Conservation (phyloP, 225 moss, liverwort and hornwort species). For the Rhytidiadelphus loreus region DNA sequence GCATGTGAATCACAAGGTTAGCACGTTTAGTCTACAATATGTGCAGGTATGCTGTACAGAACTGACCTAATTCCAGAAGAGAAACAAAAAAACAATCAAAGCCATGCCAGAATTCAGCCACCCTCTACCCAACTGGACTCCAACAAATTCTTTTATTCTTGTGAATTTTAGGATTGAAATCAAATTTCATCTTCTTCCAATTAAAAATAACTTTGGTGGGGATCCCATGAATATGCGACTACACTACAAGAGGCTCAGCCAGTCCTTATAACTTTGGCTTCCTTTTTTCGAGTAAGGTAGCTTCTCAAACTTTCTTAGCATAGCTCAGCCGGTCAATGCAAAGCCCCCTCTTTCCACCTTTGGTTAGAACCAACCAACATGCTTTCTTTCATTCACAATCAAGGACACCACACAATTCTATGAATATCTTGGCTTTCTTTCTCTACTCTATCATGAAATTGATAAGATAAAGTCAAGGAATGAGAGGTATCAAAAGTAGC, state of each 20-base stretch:
- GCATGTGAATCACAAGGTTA: neutral
- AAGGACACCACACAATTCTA: neutral
- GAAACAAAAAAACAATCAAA: neutral
- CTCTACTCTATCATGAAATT: neutral
- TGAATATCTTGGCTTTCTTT: too few species aligned
- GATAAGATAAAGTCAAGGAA: neutral
- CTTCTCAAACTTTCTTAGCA: too few species aligned
- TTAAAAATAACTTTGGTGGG: neutral
- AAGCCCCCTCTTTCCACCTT: neutral
- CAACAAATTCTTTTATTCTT: neutral
- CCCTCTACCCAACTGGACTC: neutral
- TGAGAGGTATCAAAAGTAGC: too few species aligned
- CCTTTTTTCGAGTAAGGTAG: neutral
- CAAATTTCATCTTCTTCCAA: neutral
- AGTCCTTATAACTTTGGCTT: neutral
- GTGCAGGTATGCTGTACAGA: accelerated
- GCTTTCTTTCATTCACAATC: neutral
- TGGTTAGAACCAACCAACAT: accelerated
- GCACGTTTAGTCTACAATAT: neutral
- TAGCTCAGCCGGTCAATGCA: accelerated
- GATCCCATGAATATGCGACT: neutral
- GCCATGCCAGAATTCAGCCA: neutral
- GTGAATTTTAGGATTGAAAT: accelerated
- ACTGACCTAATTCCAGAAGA: neutral
- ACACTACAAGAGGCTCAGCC: neutral